Evolutionary conservation across 192 early-diverging fungal genomes (phyloP), one percentile per base, ranked within the genome.

Genomic region (Diversispora epigaea): DNA sequence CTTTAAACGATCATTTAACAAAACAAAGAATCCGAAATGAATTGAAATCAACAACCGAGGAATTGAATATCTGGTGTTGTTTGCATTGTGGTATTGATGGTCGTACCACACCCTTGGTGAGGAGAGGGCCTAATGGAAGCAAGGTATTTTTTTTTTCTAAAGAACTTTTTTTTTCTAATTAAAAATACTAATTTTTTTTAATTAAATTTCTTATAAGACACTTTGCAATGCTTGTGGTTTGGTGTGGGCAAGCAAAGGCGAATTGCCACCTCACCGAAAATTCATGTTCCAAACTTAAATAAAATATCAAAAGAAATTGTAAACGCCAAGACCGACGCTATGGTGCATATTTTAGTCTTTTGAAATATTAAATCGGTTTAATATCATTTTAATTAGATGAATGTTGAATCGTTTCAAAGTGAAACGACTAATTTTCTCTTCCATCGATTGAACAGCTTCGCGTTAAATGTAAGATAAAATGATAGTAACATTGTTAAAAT

Each of bases 151-250:
- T 50, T 61, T 40, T 50, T 46, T 12, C 3, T 19, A 45, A 11
- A 7, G 21, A 22, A 1, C 22, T 14, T 73, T 14, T 71, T 58
- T 54, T 54, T n/a, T 52, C 14, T 5, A 52, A 8, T 72, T 44
- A 21, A 45, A 49, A 43, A 25, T 22, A 22, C 4, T 49, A 46
- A 21, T 58, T 56, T 72, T 58, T 57, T n/a, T 7, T 46, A 4
- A 3, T 43, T 21, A 15, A 54, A 39, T 21, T 50, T 25, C n/a
- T 50, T 52, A 8, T 49, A 52, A 50, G 65, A 76, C 82, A 6
- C 45, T 83, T 17, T 83, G 82, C 64, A 83, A 83, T 50, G 78
- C 77, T 1, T 83, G 82, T 54, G 82, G 82, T 0, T 61, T 83
- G 14, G 55, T 72, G 21, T 83, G 74, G 71, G 52, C 74, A 10